Evolutionary conservation across 768 basidiomycete species (phyloP).

Genomic region (Hygrocybe punicea): DNA sequence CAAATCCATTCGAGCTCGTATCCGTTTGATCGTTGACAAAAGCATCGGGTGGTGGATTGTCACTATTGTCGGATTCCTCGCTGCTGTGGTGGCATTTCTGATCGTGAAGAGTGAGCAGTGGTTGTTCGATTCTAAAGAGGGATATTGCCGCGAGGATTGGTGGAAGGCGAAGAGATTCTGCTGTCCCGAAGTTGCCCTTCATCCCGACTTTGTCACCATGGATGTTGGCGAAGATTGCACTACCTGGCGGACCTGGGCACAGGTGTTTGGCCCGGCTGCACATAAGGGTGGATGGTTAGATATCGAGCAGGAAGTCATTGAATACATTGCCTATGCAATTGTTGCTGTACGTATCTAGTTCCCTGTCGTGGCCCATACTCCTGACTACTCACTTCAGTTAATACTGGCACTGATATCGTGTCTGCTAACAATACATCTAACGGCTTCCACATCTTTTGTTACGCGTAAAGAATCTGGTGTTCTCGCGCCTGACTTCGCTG

Average conservation of each 20-base stretch:
- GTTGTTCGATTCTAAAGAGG: constrained; percentile 91
- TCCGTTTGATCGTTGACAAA: constrained; percentile 66
- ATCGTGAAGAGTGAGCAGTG: constrained; percentile 83
- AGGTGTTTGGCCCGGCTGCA: constrained; percentile 41
- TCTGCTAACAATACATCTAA: constrained; percentile 80
- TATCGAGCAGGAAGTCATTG: constrained; percentile 34
- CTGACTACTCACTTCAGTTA: constrained; percentile 45
- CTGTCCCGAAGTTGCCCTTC: constrained; percentile 47
- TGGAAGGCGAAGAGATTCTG: constrained; percentile 80
- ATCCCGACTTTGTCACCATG: neutral
- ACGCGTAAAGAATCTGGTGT: constrained; percentile 89
- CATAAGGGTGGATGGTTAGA: constrained; percentile 38
- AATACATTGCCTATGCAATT: constrained; percentile 65
- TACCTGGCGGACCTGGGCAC: constrained; percentile 75
- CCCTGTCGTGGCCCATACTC: neutral
- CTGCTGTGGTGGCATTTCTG: constrained; percentile 81
- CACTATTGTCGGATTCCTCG: constrained; percentile 81
- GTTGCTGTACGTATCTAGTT: constrained; percentile 66
- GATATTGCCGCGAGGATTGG: constrained; percentile 71
- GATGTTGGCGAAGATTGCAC: constrained; percentile 46
- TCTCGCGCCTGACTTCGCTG: constrained; percentile 46
- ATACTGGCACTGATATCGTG: constrained; percentile 68
- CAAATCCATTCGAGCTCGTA: constrained; percentile 64
- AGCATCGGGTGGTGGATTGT: constrained; percentile 87
- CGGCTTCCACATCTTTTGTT: constrained; percentile 82